Percentiles rank a stretch among this genome's conserved stretches.
phyloP scores from a whole-genome alignment of 306 rosid genomes.

The Malus orientalis region DNA sequence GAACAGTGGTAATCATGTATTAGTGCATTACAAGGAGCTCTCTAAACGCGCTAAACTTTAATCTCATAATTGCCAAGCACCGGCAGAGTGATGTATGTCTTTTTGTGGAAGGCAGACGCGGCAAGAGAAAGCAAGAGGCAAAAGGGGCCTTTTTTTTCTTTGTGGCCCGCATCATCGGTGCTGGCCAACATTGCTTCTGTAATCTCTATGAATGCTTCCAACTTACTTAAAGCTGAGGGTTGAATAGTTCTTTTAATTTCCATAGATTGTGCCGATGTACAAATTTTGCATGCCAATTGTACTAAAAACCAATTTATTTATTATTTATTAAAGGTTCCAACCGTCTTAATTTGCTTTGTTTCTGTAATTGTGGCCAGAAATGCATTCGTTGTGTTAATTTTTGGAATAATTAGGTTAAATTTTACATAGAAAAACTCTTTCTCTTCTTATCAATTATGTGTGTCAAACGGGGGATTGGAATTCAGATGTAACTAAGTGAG shows the following conservation, averaged over 20 bases:
- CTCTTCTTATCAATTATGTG: neutral
- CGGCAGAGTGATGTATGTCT: neutral
- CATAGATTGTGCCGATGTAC: neutral
- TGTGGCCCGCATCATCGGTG: constrained; percentile 27
- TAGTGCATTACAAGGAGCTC: neutral
- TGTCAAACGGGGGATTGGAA: too few relatives aligned
- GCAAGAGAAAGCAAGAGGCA: neutral
- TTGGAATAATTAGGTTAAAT: neutral
- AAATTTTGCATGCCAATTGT: neutral
- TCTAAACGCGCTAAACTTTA: neutral
- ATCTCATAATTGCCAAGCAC: neutral
- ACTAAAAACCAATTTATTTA: neutral
- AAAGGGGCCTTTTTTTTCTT: neutral
- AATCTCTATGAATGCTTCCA: constrained; percentile 20
- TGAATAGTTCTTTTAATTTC: neutral
- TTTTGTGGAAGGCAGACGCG: neutral
- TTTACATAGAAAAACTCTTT: neutral
- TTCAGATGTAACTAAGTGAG: neutral
- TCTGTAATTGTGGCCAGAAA: neutral
- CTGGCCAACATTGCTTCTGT: constrained; percentile 14
- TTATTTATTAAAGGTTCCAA: neutral
- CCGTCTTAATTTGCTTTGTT: neutral
- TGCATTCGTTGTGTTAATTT: neutral
- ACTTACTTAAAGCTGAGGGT: constrained; percentile 19
- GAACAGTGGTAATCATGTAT: neutral